Base-by-base conservation (phyloP, 495 filamentous ascomycete species). In the Penicillium mononematosum region DNA sequence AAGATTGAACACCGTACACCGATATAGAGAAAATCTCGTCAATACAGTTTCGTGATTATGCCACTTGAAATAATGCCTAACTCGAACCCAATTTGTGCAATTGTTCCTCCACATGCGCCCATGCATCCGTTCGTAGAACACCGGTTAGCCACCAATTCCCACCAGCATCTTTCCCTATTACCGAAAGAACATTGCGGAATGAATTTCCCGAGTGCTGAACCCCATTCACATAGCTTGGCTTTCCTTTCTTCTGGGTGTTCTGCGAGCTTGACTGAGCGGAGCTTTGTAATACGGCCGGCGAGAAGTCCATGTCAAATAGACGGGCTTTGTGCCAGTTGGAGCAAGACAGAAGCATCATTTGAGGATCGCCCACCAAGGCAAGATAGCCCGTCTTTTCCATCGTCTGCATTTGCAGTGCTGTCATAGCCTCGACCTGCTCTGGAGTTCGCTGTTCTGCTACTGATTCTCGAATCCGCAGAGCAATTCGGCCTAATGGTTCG, bases 121-220 rank as follows among this genome's bases (percentile, higher is more conserved):
- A 51, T 19, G 49, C 49, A 20, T 51, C 49, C 0, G 34, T 51
- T 41, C 34, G 34, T 14, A 50, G 19, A 27, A 50, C 34, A 6
- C 48, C 48, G 17, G 32, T 50, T 14, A 50, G 20, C 47, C 47
- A 50, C 47, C 47, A 50, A 9, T 50, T 39, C 6, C 47, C 47
- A 12, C 32, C 47, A 24, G 31, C 47, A 25, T 50, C 47, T n/a
- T n/a, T 50, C 4, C 47, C 47, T 24, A 38, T 50, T 9, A 50
- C 47, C 1, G 31, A 36, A 25, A 50, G 36, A 9, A 39, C 38
- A 14, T 41, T 51, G 14, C 34, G 16, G 20, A 50, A 50, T 25
- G 47, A 50, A 4, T 36, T 34, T 9, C 20, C 20, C 8, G 31
- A 38, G 11, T 50, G 47, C 20, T 36, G 47, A 19, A 50, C 47